Percentiles rank a stretch among this genome's conserved stretches.
Conservation (phyloP, 2,329 filamentous ascomycete species). For the Hymenoscyphus fraxineus region DNA sequence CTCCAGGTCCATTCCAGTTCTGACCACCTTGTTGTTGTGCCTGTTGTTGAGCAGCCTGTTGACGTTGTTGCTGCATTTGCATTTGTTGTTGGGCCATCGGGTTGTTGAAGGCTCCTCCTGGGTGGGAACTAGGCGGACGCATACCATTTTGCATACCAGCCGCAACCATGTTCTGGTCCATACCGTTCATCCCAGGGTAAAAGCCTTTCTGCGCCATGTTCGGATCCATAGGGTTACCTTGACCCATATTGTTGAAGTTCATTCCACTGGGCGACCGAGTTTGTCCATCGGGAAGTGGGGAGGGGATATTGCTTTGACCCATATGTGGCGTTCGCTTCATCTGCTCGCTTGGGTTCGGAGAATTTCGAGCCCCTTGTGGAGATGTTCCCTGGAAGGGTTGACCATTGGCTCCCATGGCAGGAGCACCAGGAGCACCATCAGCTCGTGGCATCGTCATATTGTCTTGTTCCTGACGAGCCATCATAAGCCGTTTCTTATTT, state of each 20-base stretch:
- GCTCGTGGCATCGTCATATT: constrained; percentile 50
- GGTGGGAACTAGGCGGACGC: constrained; percentile 67
- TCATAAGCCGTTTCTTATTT: constrained; percentile 81
- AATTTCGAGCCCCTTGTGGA: constrained; percentile 64
- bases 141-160: constrained; percentile 60
- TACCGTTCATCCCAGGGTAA: constrained; percentile 49
- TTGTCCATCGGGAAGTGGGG: constrained; percentile 67
- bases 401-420: constrained; percentile 48
- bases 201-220: constrained; percentile 54
- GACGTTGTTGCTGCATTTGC: constrained; percentile 43
- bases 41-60: constrained; percentile 21
- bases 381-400: constrained; percentile 66
- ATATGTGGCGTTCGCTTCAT: constrained; percentile 78
- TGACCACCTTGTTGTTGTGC: constrained; percentile 31
- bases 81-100: constrained; percentile 40
- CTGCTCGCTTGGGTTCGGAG: constrained; percentile 72
- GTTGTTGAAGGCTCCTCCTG: constrained; percentile 47
- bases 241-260: constrained; percentile 52
- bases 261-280: constrained; percentile 63
- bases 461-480: constrained; percentile 76
- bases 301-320: constrained; percentile 64
- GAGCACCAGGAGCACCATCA: constrained; percentile 50
- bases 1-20: constrained; percentile 33
- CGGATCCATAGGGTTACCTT: constrained; percentile 54
- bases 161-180: constrained; percentile 51